Base-by-base conservation (phyloP, 805 yeast species). In the Lachancea waltii region DNA sequence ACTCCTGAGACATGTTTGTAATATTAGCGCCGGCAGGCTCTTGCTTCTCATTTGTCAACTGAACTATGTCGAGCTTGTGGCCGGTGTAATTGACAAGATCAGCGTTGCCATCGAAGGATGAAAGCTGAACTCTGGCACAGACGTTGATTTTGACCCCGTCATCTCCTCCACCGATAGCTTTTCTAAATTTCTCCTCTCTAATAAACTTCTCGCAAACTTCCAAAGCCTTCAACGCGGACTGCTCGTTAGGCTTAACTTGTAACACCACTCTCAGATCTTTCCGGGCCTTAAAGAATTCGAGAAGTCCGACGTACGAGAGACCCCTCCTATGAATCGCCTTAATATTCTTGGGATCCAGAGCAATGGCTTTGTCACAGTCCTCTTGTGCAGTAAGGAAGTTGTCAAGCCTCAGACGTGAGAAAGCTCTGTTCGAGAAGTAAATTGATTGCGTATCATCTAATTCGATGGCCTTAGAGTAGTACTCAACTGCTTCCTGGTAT, bases 261-360 rank as follows among this genome's bases (percentile, higher is more conserved):
- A 83, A 70, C 10, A 87, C 85, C 6, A 56, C 50, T 48, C 76
- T 77, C 53, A 86, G 77, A 60, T 83, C 94, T 29, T 56, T 67
- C 45, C 76, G 72, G 0, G 97, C 89, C 41, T 77, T 80, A 53
- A 77, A 77, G 55, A 86, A 81, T 45, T 84, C 74, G 48, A 86
- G 61, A 33, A 86, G 70, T 7, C 95, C 94, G 58, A 79, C 73
- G 45, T 78, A 61, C 0, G 97, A 81, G 9, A 83, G 75, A 0
- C 96, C 97, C 47, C 95, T 73, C 48, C 98, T 73, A 56, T 85
- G 92, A 57, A 85, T 83, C 0, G 86, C 87, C 60, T 90, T 90
- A 24, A 79, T 63, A 53, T 85, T 82, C 14, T 64, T 55, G 1
- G 79, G 72, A 54, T 90, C 86, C 7, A 80, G 52, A 33, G 69